These are phyloP conservation scores for Musa schizocarpa DNA, from an alignment of 176 grass and related monocot genomes.

Conservation along the genomic window DNA sequence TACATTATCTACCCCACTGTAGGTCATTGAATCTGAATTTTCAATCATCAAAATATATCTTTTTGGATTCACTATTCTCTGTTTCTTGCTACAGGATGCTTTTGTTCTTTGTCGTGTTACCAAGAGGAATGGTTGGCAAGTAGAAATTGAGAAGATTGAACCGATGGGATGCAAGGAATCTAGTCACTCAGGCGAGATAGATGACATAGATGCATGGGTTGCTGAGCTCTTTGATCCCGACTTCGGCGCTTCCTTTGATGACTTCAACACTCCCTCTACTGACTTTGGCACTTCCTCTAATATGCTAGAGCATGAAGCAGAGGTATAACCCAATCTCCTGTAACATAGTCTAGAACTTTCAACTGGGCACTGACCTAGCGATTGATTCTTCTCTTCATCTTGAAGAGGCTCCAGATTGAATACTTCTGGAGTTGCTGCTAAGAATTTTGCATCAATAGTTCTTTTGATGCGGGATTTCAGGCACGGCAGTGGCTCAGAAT, in stretches of 20 bases:
- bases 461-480: background rate
- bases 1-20: background rate
- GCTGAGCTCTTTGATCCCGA: slow-evolving; percentile 35
- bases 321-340: slow-evolving; percentile 31
- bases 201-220: slow-evolving; percentile 32
- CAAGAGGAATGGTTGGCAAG: slow-evolving; percentile 49
- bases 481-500: background rate
- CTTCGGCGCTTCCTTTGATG: slow-evolving; percentile 12
- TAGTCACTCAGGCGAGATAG: slow-evolving; percentile 12
- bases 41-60: background rate
- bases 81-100: slow-evolving; percentile 40
- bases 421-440: too few relatives aligned
- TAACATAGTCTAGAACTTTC: background rate
- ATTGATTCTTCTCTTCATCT: slow-evolving; percentile 1
- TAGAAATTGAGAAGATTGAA: background rate
- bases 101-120: slow-evolving; percentile 95
- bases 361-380: background rate
- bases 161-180: slow-evolving; percentile 24
- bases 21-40: too few relatives aligned
- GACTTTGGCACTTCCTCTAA: slow-evolving; percentile 15
- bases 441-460: background rate
- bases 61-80: background rate
- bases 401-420: background rate
- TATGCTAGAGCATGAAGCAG: slow-evolving; percentile 30
- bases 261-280: slow-evolving; percentile 13